phyloP scores from a whole-genome alignment of 1,284 basidiomycete species.

The Ceratobasidium sp. region DNA sequence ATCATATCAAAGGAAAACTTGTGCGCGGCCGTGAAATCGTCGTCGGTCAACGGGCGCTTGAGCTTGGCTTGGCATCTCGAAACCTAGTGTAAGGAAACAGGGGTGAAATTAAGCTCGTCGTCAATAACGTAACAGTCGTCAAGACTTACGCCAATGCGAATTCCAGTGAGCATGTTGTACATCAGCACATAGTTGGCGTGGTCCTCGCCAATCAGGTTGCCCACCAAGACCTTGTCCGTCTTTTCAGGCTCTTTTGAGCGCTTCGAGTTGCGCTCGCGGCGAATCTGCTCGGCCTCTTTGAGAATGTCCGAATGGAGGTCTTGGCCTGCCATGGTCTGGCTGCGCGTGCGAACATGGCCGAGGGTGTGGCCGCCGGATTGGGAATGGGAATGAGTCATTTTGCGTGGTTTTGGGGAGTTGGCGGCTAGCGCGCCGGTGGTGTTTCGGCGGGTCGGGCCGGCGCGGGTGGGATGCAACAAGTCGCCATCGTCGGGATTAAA shows the following conservation, averaged over 20 bases:
- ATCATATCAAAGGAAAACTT: conserved; percentile 99
- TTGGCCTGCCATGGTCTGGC: conserved; percentile 28
- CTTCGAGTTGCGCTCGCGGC: conserved; percentile 74
- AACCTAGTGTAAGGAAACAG: conserved; percentile 64
- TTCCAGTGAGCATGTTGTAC: conserved; percentile 99
- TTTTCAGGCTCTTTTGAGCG: conserved; percentile 55
- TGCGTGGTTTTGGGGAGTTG: conserved; percentile 1
- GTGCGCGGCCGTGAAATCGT: conserved; percentile 89
- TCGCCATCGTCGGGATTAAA: conserved; percentile 22
- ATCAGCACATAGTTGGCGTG: conserved; percentile 99
- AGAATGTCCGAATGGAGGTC: conserved; percentile 70
- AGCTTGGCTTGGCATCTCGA: conserved; percentile 97
- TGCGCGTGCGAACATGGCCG: conserved; percentile 26
- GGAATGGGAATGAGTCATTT: conserved; percentile 34
- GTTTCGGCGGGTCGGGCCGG: conserved; percentile 22
- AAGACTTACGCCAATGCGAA: conserved; percentile 87
- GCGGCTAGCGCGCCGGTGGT: conserved; percentile 15
- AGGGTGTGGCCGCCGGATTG: conserved; percentile 25
- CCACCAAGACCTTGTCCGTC: conserved; percentile 74
- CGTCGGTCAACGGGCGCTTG: conserved; percentile 79
- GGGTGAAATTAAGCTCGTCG: conserved; percentile 21
- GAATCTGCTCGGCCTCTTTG: conserved; percentile 80
- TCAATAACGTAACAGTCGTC: conserved; percentile 19
- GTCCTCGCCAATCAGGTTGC: conserved; percentile 94
- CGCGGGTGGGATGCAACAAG: conserved; percentile 6